phyloP scores from a whole-genome alignment of 2,329 filamentous ascomycete species.

The Microsporum audouinii region DNA sequence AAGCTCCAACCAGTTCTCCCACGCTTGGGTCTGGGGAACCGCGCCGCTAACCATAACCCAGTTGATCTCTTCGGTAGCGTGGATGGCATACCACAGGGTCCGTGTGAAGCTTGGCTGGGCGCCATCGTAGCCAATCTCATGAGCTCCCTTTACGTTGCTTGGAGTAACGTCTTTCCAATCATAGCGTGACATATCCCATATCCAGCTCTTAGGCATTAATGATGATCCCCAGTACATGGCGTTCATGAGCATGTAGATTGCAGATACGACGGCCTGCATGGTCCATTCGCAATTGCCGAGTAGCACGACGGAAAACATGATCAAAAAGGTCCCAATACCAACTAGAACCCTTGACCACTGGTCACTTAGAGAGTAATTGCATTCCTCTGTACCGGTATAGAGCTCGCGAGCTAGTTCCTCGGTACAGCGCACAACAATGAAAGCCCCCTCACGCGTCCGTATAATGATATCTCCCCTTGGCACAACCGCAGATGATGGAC shows the following conservation, averaged over 20 bases:
- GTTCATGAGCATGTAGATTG: conserved; percentile 49
- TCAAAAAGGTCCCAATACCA: conserved; percentile 46
- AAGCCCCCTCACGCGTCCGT: conserved; percentile 48
- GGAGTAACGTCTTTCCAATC: conserved; percentile 26
- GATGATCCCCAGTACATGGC: conserved; percentile 48
- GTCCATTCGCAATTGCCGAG: conserved; percentile 53
- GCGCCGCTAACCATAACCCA: conserved; percentile 45
- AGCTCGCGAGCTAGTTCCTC: conserved; percentile 53
- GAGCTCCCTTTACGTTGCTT: conserved; percentile 33
- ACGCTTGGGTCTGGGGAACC: conserved; percentile 42
- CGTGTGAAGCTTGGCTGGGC: conserved; percentile 39
- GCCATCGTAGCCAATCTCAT: neutral
- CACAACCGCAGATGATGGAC: conserved; percentile 39
- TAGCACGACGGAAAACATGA: conserved; percentile 52
- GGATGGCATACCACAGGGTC: conserved; percentile 49
- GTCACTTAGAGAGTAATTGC: conserved; percentile 42
- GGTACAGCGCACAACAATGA: conserved; percentile 46
- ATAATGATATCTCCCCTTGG: conserved; percentile 51
- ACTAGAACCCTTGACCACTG: conserved; percentile 44
- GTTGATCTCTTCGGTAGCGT: conserved; percentile 41
- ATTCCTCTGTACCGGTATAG: conserved; percentile 51
- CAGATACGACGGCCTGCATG: conserved; percentile 48
- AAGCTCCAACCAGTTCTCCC: conserved; percentile 42
- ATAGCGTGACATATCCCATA: conserved; percentile 51
- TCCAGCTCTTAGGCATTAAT: conserved; percentile 37